Evolutionary conservation across 306 rosid species (phyloP).

Genomic region (Vigna nakashimae): DNA sequence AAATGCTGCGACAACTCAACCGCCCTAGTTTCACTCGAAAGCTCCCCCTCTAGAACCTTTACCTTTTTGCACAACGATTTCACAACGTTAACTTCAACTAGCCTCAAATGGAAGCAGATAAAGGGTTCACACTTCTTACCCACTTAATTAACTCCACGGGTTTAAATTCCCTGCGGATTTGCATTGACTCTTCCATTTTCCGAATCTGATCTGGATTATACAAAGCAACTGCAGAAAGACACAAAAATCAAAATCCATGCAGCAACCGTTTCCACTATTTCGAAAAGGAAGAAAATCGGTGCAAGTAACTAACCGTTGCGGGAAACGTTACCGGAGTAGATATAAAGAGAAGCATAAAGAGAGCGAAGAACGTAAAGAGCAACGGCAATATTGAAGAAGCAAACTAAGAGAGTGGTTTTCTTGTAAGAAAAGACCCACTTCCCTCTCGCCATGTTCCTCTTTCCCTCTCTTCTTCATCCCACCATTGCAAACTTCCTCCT

Average conservation of each 20-base stretch:
- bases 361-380: constrained; percentile 85
- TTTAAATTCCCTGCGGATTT: constrained; percentile 66
- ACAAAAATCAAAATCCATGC: not conserved
- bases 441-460: constrained; percentile 77
- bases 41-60: constrained; percentile 64
- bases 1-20: constrained; percentile 68
- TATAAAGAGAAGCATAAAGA: constrained; percentile 81
- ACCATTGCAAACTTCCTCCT: constrained; percentile 51
- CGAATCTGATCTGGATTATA: constrained; percentile 89
- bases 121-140: constrained; percentile 57
- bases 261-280: not conserved
- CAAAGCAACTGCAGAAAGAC: constrained; percentile 55
- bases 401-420: constrained; percentile 75
- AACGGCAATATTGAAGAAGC: constrained; percentile 78
- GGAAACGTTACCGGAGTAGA: constrained; percentile 70
- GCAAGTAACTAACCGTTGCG: constrained; percentile 51
- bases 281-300: not conserved
- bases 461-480: constrained; percentile 53
- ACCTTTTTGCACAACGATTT: constrained; percentile 56
- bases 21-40: constrained; percentile 47
- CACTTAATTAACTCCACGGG: constrained; percentile 74
- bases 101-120: not conserved
- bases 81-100: constrained; percentile 36
- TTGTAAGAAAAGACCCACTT: constrained; percentile 77
- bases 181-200: constrained; percentile 82